Evolutionary conservation across 2,329 filamentous ascomycete species (phyloP), one percentile per base, ranked within the genome.

Genomic region (Thermochaetoides dissita): DNA sequence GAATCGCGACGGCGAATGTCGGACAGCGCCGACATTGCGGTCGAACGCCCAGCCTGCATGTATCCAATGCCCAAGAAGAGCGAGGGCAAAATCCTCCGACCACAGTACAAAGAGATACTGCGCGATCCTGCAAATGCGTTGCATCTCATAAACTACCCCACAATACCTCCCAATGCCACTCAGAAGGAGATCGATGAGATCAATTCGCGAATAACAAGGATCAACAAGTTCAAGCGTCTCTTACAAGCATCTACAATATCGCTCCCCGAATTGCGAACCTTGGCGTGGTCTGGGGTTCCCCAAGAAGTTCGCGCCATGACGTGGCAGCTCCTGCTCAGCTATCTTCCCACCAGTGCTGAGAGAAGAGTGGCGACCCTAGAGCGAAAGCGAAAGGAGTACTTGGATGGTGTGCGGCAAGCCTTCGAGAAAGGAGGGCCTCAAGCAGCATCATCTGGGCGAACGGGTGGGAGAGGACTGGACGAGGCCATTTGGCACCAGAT

Each of bases 401-500:
- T 96, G 2, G 91, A 98, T 53, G 91, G 89, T 2, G 89, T 98
- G 43, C 73, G 69, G 45, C 81, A 77, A 60, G 79, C 67, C 1
- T 82, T 83, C 54, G 78, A 84, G 48, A 62, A 81, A 48, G 59
- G 50, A 39, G 38, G 30, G 17, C 39, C 32, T 34, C 35, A 39
- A n/a, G 36, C 36, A 33, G 35, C 32, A 3, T 34, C 46, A 6
- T 39, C 46, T 5, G 34, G 42, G 24, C 46, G 44, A 35, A 34
- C 32, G 9, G 43, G 47, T n/a, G 39, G 24, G 8, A 42, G 52
- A 47, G 89, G 88, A 2, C 65, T 98, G 11, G 93, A 98, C 53
- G 91, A 98, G 65, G 83, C 86, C n/a, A 79, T 98, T 45, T 98
- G 91, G 91, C 91, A 98, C 65, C 91, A 98, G 58, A 96, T 98